These are phyloP conservation scores for Fragaria ananassa DNA, from an alignment of 306 rosid species.

Conservation along the genomic window DNA sequence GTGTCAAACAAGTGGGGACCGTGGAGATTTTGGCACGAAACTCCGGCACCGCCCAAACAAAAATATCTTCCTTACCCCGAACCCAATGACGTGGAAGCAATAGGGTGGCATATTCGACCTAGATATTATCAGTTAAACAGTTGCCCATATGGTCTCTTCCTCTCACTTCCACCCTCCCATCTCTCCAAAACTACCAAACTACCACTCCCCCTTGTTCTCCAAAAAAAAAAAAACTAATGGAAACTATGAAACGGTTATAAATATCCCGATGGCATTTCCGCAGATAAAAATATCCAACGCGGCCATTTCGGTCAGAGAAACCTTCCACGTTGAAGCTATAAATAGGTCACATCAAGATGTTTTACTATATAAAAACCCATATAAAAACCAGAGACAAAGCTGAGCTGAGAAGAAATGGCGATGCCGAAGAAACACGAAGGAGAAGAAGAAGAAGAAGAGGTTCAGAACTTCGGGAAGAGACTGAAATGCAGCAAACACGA, in stretches of 20 bases:
- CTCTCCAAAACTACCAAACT: neutral
- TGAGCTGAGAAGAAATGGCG: slow-evolving; percentile 32
- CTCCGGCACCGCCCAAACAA: slow-evolving; percentile 8
- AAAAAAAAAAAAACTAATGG: too few relatives aligned
- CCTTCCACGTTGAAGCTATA: neutral
- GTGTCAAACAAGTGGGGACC: neutral
- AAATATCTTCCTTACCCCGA: slow-evolving; percentile 17
- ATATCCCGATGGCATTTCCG: slow-evolving; percentile 4
- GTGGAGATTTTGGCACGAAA: neutral
- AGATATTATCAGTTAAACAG: slow-evolving; percentile 33
- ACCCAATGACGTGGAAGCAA: slow-evolving; percentile 18
- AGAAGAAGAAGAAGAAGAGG: slow-evolving; percentile 33
- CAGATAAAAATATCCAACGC: neutral
- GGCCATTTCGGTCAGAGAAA: neutral
- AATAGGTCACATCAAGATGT: neutral
- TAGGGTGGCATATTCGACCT: neutral
- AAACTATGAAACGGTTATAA: too few relatives aligned
- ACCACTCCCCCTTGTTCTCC: slow-evolving; percentile 5
- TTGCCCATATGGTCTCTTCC: slow-evolving; percentile 6
- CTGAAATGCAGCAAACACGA: slow-evolving; percentile 44
- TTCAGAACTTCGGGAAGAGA: slow-evolving; percentile 66
- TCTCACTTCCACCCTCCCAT: neutral
- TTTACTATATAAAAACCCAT: neutral
- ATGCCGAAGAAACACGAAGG: slow-evolving; percentile 48
- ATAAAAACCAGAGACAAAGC: neutral